Percentiles rank a stretch among this genome's conserved stretches.
These are phyloP conservation scores for Wolfiporia cocos DNA, from an alignment of 1,284 basidiomycete genomes.

Conservation along the genomic window DNA sequence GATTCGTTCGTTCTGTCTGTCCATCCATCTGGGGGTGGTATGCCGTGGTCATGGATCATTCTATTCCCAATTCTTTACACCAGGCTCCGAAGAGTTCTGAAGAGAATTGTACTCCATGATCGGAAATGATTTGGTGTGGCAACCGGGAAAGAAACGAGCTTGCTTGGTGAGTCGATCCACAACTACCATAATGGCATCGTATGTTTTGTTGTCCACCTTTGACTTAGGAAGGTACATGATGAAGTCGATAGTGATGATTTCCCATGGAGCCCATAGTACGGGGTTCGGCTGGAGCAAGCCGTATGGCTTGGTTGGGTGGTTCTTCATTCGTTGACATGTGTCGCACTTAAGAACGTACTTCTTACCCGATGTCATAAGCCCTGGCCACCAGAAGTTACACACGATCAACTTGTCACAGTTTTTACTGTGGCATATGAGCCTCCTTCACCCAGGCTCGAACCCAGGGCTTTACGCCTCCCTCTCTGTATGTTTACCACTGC, in stretches of 20 bases:
- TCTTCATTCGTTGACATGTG: slow-evolving; percentile 14
- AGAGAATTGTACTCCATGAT: slow-evolving; percentile 34
- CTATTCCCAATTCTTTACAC: slow-evolving; percentile 22
- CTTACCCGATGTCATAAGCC: background rate
- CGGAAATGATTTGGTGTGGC: slow-evolving; percentile 27
- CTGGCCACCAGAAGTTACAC: background rate
- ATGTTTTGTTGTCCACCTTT: slow-evolving; percentile 18
- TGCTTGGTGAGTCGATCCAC: slow-evolving; percentile 14
- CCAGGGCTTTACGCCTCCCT: too few species aligned
- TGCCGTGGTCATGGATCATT: slow-evolving; percentile 11
- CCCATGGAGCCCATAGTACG: slow-evolving; percentile 26
- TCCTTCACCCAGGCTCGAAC: too few species aligned
- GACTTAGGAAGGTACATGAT: slow-evolving; percentile 30
- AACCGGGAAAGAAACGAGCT: slow-evolving; percentile 30
- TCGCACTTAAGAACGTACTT: slow-evolving; percentile 23
- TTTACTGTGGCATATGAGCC: too few species aligned
- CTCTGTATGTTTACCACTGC: too few species aligned
- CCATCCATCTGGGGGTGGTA: slow-evolving; percentile 39
- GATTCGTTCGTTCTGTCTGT: slow-evolving; percentile 21
- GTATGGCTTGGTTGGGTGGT: background rate
- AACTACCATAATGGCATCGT: slow-evolving; percentile 32
- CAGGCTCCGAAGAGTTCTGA: slow-evolving; percentile 34
- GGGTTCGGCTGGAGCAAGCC: slow-evolving; percentile 13
- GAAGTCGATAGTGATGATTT: slow-evolving; percentile 30
- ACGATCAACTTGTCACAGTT: too few species aligned